Evolutionary conservation across 2,329 filamentous ascomycete species (phyloP), one percentile per base, ranked within the genome.

Genomic region (Pestalotiopsis sp.): DNA sequence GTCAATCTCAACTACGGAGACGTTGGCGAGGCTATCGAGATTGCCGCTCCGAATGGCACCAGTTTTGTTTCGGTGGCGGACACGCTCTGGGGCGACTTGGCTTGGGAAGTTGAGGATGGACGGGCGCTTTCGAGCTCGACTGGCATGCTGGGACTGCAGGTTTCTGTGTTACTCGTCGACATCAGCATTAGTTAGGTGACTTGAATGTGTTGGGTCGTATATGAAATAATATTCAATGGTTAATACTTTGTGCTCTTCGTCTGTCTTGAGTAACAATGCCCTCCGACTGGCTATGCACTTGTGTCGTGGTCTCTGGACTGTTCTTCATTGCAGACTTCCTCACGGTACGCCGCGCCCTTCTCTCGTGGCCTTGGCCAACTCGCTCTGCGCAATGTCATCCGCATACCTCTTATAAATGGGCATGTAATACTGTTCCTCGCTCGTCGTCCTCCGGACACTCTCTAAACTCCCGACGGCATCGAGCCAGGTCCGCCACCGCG

Each of bases 401-500:
- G 82, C 81, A 76, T 83, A 84, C 45, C 79, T 73, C 69, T 80
- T 77, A 77, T 89, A 90, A 49, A 90, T 86, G 3, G 86, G 86
- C 73, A 87, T 68, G 75, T 89, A 89, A 73, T 86, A 78, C 73
- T 87, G 80, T 70, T 75, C 80, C 67, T 89, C 86, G 73, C 87
- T 89, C 71, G 81, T 82, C 2, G 87, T 90, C 72, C 85, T 80
- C 74, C 78, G 80, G 2, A 90, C 80, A 73, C 86, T 89, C 70
- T 81, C 80, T 69, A 86, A 79, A 31, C 73, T 71, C 73, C 84
- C 77, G 6, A 90, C 75, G 2, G 85, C 86, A 67, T 75, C 78
- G n/a, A 82, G 69, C 85, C 86, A 90, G 68, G 76, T 83, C 72
- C 84, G 81, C 82, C 85, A 90, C 25, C 86, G 78, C 39, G 73